Percentiles rank a stretch among this genome's conserved stretches.
Conservation (phyloP, 495 filamentous ascomycete genomes). For the Jackrogersella multiformis region DNA sequence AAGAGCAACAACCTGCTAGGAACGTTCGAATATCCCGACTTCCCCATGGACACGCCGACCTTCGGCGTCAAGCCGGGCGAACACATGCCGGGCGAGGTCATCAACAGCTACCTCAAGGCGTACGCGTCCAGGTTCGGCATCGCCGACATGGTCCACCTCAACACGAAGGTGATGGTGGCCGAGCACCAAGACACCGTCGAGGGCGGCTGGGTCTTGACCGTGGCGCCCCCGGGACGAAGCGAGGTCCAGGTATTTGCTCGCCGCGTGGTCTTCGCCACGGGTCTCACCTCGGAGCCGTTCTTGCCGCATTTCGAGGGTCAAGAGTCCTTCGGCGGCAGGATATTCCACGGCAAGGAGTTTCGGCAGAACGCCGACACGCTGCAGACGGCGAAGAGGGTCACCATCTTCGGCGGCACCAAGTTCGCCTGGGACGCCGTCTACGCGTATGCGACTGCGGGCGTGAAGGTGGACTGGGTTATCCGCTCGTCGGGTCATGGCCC, state of each 20-base stretch:
- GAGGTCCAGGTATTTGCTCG: conserved; percentile 38
- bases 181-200: conserved; percentile 51
- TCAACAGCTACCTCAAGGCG: conserved; percentile 68
- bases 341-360: conserved; percentile 71
- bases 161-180: conserved; percentile 60
- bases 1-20: conserved; percentile 68
- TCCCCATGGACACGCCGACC: conserved; percentile 69
- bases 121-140: conserved; percentile 68
- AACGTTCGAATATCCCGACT: conserved; percentile 76
- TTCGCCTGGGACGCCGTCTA: conserved; percentile 79
- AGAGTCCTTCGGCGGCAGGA: conserved; percentile 53
- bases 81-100: conserved; percentile 71
- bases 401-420: conserved; percentile 74
- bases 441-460: conserved; percentile 66
- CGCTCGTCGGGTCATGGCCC: conserved; percentile 76
- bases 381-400: conserved; percentile 53
- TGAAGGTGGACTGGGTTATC: conserved; percentile 81
- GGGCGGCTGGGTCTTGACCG: conserved; percentile 50
- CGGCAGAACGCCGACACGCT: conserved; percentile 42
- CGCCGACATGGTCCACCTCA: conserved; percentile 59
- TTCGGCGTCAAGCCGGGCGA: conserved; percentile 69
- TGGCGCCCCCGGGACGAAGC: conserved; percentile 29
- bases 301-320: conserved; percentile 45
- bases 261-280: conserved; percentile 44
- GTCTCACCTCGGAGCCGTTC: conserved; percentile 45